Evolutionary conservation across 495 filamentous ascomycete species (phyloP), one percentile per base, ranked within the genome.

Genomic region (Melanomma pulvis-pyrius): DNA sequence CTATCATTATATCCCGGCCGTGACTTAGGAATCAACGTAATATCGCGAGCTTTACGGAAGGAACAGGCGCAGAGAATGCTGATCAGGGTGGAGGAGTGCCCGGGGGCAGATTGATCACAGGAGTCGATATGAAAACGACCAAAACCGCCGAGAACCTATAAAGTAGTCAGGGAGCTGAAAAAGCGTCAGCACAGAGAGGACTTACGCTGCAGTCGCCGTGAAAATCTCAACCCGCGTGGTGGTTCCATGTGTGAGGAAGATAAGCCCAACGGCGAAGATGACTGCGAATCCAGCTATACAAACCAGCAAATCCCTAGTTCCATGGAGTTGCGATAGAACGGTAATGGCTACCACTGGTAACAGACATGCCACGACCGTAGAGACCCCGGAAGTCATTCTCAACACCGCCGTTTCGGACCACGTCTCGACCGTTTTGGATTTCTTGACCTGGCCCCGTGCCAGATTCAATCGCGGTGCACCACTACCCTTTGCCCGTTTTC

Each of bases 41-140:
- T n/a, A n/a, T n/a, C n/a, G n/a, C n/a, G n/a, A n/a, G n/a, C n/a
- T n/a, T n/a, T n/a, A n/a, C n/a, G n/a, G n/a, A n/a, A n/a, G n/a
- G n/a, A n/a, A n/a, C n/a, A n/a, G n/a, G n/a, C n/a, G n/a, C n/a
- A n/a, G n/a, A n/a, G 19, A n/a, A n/a, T n/a, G n/a, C n/a, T n/a
- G n/a, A n/a, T n/a, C n/a, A n/a, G 30, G 12, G 30, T 12, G 30
- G 12, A 34, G 30, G 30, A 12, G 30, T 34, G 4, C 4, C 12
- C 12, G 30, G 30, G 5, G 30, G 30, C 12, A 34, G 4, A 34
- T 34, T 34, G 30, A 34, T 34, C 12, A 34, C 30, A 5, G 30
- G 30, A 34, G 30, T 34, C 34, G 56, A 59, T 22, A 59, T 59
- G 41, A 59, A 59, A 2, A 59, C 56, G 22, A 59, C 56, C 56